A percentile compares a stretch with the other conserved stretches of the same genome.
Evolutionary conservation across 169 alveolate species (phyloP).

Genomic region (Eimeria falciformis): DNA sequence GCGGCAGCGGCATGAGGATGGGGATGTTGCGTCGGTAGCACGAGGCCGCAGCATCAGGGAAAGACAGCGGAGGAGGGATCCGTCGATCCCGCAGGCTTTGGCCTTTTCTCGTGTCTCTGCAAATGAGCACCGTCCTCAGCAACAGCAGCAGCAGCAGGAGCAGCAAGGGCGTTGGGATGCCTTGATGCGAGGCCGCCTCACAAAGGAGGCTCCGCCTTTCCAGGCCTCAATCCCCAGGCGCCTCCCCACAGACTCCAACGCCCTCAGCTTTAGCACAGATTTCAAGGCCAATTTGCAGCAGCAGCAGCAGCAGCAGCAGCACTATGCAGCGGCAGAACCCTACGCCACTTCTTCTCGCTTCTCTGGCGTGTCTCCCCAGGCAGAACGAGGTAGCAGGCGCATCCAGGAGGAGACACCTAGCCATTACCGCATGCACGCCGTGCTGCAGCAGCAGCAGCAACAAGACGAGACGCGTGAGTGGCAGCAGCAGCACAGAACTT

Average conservation of each 20-base stretch:
- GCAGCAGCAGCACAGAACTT: neutral
- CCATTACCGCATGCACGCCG: neutral
- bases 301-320: too few species aligned
- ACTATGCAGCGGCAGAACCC: neutral
- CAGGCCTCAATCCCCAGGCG: too few species aligned
- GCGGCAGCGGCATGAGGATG: neutral
- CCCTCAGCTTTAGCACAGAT: too few species aligned
- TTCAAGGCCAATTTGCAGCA: too few species aligned
- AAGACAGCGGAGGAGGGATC: too few species aligned
- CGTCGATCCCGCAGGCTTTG: too few species aligned
- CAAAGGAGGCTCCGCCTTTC: too few species aligned
- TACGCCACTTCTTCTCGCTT: neutral
- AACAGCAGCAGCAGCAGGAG: neutral
- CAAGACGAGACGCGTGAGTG: neutral
- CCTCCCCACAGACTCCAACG: too few species aligned
- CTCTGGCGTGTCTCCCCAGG: neutral
- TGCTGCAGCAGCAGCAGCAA: neutral
- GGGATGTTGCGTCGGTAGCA: neutral
- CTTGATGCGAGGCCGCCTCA: too few species aligned
- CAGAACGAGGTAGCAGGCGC: neutral
- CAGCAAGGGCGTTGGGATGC: too few species aligned
- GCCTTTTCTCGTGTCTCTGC: neutral
- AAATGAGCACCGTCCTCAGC: neutral
- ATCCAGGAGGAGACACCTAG: neutral
- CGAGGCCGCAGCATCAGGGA: neutral